Evolutionary conservation across 176 grass and related monocot species (phyloP).

Genomic region (Oryza meridionalis): DNA sequence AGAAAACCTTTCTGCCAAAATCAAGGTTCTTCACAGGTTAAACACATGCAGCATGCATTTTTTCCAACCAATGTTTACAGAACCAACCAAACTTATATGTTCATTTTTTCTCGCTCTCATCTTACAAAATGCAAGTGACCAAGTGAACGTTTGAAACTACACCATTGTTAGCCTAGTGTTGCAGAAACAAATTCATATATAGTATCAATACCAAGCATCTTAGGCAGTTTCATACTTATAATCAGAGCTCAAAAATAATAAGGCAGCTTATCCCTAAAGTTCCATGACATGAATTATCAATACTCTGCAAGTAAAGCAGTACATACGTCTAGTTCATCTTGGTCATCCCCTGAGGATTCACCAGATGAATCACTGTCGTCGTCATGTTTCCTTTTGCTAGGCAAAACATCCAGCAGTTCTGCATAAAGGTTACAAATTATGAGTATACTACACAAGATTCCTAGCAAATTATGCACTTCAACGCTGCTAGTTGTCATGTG

Average conservation of each 20-base stretch:
- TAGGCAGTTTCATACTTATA: not conserved
- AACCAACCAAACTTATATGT: not conserved
- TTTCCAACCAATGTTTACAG: not conserved
- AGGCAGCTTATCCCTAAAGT: not conserved
- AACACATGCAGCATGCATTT: not conserved
- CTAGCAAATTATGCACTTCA: not conserved
- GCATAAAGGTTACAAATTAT: not conserved
- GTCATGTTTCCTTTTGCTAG: slow-evolving; percentile 80
- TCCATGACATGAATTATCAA: not conserved
- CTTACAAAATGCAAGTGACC: too few species aligned
- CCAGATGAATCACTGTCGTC: slow-evolving; percentile 60
- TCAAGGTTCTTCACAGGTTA: not conserved
- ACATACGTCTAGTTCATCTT: slow-evolving; percentile 64
- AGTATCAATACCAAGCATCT: not conserved
- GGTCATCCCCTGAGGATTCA: slow-evolving; percentile 60
- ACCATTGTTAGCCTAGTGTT: not conserved
- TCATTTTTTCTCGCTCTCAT: too few species aligned
- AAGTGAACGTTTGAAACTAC: not conserved
- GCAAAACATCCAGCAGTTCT: slow-evolving; percentile 89
- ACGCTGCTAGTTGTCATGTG: not conserved
- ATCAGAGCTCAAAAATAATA: not conserved
- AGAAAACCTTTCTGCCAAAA: not conserved
- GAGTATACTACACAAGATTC: not conserved
- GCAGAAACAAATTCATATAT: not conserved
- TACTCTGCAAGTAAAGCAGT: not conserved